A percentile compares a stretch with the other conserved stretches of the same genome.
These are phyloP conservation scores for Helenozyma baotianmanensis DNA, from an alignment of 805 yeast species.

Conservation along the genomic window DNA sequence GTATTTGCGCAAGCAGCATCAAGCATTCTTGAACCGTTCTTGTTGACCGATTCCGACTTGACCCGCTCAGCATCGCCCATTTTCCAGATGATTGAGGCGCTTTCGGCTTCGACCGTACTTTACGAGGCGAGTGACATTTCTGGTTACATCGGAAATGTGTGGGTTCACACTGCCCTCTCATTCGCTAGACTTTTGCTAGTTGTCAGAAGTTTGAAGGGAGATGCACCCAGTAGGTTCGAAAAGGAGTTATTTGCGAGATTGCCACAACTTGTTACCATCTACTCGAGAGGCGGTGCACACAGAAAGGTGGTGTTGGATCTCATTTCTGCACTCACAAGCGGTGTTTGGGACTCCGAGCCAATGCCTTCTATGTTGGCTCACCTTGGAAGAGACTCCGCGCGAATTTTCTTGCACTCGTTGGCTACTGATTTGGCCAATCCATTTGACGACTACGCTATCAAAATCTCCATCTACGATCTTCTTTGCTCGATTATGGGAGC, in stretches of 20 bases:
- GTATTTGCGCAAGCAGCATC: constrained; percentile 50
- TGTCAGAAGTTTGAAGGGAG: constrained; percentile 46
- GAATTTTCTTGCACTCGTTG: constrained; percentile 54
- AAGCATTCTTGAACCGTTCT: constrained; percentile 51
- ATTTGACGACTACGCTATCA: constrained; percentile 48
- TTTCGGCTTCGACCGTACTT: constrained; percentile 31
- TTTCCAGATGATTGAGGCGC: constrained; percentile 43
- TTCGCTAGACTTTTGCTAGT: constrained; percentile 55
- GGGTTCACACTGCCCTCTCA: constrained; percentile 48
- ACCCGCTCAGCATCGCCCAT: constrained; percentile 54
- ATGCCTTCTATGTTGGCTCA: constrained; percentile 81
- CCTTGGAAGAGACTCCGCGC: constrained; percentile 62
- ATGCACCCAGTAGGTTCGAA: constrained; percentile 63
- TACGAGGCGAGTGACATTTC: constrained; percentile 40
- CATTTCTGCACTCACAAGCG: constrained; percentile 53
- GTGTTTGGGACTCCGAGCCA: constrained; percentile 48
- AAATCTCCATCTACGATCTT: constrained; percentile 56
- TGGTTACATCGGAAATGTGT: constrained; percentile 45
- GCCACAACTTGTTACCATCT: constrained; percentile 54
- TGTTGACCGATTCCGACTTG: constrained; percentile 47
- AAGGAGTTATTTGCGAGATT: constrained; percentile 50
- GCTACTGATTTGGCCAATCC: constrained; percentile 56
- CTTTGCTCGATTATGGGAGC: constrained; percentile 66
- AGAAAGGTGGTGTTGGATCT: constrained; percentile 52
- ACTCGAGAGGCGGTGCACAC: constrained; percentile 44